A percentile compares a stretch with the other conserved stretches of the same genome.
Conservation (phyloP, 768 basidiomycete genomes). For the Hygrophorus russula region DNA sequence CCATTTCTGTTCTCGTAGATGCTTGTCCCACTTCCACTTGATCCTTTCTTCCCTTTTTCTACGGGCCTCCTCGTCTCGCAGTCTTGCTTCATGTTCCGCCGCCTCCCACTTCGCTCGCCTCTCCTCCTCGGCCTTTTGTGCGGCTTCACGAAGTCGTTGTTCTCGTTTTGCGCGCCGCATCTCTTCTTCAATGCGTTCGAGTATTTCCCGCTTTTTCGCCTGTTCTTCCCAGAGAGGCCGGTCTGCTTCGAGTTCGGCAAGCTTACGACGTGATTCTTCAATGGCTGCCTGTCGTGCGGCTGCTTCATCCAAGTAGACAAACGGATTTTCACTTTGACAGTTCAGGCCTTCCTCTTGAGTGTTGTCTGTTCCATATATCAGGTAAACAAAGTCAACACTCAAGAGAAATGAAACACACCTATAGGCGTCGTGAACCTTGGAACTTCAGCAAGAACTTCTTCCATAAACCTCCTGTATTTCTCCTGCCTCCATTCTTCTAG, state of each 20-base stretch:
- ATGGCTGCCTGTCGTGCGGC: constrained; percentile 30
- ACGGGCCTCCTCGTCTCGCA: constrained; percentile 13
- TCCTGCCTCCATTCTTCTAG: constrained; percentile 25
- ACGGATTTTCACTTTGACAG: constrained; percentile 6
- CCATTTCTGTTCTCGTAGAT: constrained; percentile 46
- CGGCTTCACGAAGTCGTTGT: constrained; percentile 12
- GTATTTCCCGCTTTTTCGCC: constrained; percentile 31
- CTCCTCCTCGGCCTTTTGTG: constrained; percentile 15
- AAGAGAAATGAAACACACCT: constrained; percentile 8
- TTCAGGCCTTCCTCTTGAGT: background rate
- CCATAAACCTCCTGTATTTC: constrained; percentile 27
- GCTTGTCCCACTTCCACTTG: constrained; percentile 22
- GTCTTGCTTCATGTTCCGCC: constrained; percentile 16
- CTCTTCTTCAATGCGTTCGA: constrained; percentile 33
- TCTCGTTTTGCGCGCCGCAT: constrained; percentile 24
- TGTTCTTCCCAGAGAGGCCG: constrained; percentile 49
- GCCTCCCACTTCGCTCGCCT: constrained; percentile 14
- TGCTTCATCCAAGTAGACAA: constrained; percentile 23
- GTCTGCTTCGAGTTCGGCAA: constrained; percentile 57
- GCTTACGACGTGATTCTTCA: constrained; percentile 54
- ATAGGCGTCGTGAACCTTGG: constrained; percentile 15
- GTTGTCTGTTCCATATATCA: constrained; percentile 1
- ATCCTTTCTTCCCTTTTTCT: constrained; percentile 21
- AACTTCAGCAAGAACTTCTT: constrained; percentile 28
- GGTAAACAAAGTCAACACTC: background rate